Evolutionary conservation across 495 filamentous ascomycete genomes (phyloP).

Genomic region (Durotheca rogersii): DNA sequence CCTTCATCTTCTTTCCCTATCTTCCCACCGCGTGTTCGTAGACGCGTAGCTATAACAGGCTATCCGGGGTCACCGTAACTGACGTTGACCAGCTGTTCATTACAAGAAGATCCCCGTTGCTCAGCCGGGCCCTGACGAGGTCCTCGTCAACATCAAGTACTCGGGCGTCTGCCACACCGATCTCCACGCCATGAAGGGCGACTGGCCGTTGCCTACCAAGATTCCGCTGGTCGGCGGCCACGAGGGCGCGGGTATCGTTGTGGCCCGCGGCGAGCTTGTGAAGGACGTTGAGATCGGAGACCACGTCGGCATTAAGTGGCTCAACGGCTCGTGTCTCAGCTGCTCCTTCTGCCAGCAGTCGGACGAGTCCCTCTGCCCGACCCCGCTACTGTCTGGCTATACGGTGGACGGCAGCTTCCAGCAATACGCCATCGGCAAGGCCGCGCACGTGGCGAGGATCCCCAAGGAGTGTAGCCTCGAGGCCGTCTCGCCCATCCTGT

Average conservation of each 20-base stretch:
- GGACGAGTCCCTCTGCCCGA: constrained; percentile 70
- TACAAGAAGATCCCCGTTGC: constrained; percentile 84
- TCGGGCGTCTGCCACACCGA: constrained; percentile 93
- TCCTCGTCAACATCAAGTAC: constrained; percentile 89
- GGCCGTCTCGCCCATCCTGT: constrained; percentile 76
- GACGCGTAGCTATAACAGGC: neutral
- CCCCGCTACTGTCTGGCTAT: constrained; percentile 78
- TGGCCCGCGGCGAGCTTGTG: constrained; percentile 73
- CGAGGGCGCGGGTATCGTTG: constrained; percentile 85
- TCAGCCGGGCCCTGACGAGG: constrained; percentile 79
- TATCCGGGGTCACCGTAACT: constrained; percentile 3
- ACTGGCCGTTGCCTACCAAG: constrained; percentile 82
- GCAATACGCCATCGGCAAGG: constrained; percentile 86
- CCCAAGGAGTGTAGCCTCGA: constrained; percentile 74
- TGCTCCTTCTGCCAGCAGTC: constrained; percentile 71
- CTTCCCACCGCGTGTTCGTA: no score
- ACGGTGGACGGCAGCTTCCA: constrained; percentile 93
- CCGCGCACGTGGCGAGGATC: constrained; percentile 75
- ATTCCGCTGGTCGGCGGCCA: constrained; percentile 90
- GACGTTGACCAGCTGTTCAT: constrained; percentile 50
- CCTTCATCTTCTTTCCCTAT: no score
- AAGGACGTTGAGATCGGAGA: constrained; percentile 75
- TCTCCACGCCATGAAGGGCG: constrained; percentile 79
- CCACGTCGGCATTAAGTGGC: constrained; percentile 85
- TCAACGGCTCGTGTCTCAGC: constrained; percentile 76